Conservation (phyloP, 129 eudicot genomes). For the carrot (Daucus carota) region DNA sequence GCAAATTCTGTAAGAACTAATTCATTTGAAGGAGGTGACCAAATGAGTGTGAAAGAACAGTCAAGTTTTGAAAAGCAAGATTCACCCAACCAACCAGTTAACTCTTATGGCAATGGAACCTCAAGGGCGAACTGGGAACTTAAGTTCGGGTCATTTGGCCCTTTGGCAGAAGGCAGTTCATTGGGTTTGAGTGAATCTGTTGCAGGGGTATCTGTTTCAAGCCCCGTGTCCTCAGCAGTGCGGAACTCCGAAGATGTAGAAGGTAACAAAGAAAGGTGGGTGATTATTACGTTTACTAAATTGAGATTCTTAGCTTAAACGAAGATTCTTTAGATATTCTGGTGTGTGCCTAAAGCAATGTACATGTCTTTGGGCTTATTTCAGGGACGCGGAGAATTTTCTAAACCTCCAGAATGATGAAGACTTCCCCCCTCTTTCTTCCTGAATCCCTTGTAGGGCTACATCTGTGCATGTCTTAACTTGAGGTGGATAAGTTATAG, state of each 20-base stretch:
- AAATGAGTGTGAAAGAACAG: slow-evolving; percentile 19
- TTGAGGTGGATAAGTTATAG: slow-evolving; percentile 7
- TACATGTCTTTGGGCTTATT: slow-evolving; percentile 8
- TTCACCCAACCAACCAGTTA: slow-evolving; percentile 3
- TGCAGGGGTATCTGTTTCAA: slow-evolving; percentile 10
- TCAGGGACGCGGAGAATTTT: slow-evolving; percentile 47
- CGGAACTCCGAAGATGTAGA: slow-evolving; percentile 11
- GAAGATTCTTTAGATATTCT: neutral
- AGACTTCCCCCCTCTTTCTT: slow-evolving; percentile 76
- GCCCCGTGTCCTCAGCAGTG: neutral
- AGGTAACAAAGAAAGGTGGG: slow-evolving; percentile 29
- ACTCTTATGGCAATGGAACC: slow-evolving; percentile 16
- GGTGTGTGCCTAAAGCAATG: slow-evolving; percentile 11
- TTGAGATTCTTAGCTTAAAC: neutral
- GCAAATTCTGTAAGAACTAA: slow-evolving; percentile 10
- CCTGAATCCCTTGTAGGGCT: slow-evolving; percentile 12
- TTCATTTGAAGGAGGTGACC: slow-evolving; percentile 15
- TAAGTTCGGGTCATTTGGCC: slow-evolving; percentile 56
- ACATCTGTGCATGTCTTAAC: neutral
- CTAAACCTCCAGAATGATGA: slow-evolving; percentile 68
- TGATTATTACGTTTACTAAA: neutral
- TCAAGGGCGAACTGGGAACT: slow-evolving; percentile 23
- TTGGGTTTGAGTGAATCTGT: slow-evolving; percentile 9
- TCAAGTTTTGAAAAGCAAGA: slow-evolving; percentile 25
- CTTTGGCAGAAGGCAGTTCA: slow-evolving; percentile 8